Base-by-base conservation (phyloP, 345 rosid species). In the Rhizophora apiculata region DNA sequence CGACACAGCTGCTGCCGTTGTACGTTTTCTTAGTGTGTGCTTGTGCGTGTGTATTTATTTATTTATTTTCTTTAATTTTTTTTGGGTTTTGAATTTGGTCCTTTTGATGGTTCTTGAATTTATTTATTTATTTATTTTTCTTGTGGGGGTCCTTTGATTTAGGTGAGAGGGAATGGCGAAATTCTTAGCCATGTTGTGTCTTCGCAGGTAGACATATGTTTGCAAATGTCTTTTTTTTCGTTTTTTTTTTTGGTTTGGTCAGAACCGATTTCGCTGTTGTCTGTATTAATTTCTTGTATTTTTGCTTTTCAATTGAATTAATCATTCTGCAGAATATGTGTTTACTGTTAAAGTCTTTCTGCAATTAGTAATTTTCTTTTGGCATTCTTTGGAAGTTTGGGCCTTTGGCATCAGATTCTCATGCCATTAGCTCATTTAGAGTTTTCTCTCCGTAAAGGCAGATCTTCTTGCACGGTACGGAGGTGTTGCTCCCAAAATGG, bases 1-100 rank as follows among this genome's bases (percentile, higher is more conserved):
- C 54, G 97, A 91, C 85, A 94, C 98, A 11, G 98, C 98, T 0
- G 97, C 96, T 30, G 98, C 98, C 71, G 80, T 94, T 21, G 98
- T 94, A 76, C 76, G 89, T 53, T 24, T 43, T 4, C 24, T 46
- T 13, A 20, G 59, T 65, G 54, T 18, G n/a, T n/a, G n/a, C n/a
- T 0, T 24, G 24, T 24, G 24, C 24, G 24, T 24, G 24, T 36
- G 20, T 73, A 34, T 7, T 48, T 56, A 5, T 21, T 11, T 62
- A 13, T 43, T 24, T 20, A 46, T 67, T 19, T 36, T 68, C 60
- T 34, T 6, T 5, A 13, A 5, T 68, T 32, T 66, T 20, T 56
- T 10, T 11, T 64, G 72, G 65, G 11, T 49, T 68, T 58, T 49
- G 63, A 43, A 39, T 39, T 39, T 9, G 55, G 27, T 19, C 31